Conservation (phyloP, 495 filamentous ascomycete species). For the Penicillium chermesinum region DNA sequence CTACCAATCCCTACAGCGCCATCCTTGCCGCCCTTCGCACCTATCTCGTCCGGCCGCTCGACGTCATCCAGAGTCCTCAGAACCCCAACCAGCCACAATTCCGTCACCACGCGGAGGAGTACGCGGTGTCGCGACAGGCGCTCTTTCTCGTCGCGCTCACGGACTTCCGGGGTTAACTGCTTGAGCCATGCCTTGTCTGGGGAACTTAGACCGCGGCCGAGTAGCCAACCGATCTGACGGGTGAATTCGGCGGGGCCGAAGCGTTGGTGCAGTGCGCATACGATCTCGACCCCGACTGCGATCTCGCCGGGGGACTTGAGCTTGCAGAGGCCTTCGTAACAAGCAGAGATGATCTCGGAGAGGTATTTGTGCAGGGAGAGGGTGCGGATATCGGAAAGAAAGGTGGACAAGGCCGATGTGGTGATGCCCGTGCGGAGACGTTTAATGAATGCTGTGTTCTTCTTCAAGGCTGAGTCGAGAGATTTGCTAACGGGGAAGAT, state of each 20-base stretch:
- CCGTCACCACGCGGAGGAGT: slow-evolving; percentile 83
- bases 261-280: slow-evolving; percentile 91
- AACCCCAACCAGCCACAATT: slow-evolving; percentile 91
- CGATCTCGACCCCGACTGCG: slow-evolving; percentile 83
- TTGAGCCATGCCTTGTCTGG: slow-evolving; percentile 87
- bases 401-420: slow-evolving; percentile 68
- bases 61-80: slow-evolving; percentile 87
- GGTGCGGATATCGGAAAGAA: slow-evolving; percentile 86
- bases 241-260: slow-evolving; percentile 92
- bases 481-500: slow-evolving; percentile 72
- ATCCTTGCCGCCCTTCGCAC: slow-evolving; percentile 61
- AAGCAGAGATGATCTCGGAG: slow-evolving; percentile 96
- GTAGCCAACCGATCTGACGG: slow-evolving; percentile 82
- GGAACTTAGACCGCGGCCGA: slow-evolving; percentile 87
- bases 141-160: slow-evolving; percentile 95
- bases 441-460: slow-evolving; percentile 99
- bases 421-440: slow-evolving; percentile 86
- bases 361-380: slow-evolving; percentile 96
- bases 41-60: slow-evolving; percentile 74
- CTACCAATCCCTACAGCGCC: slow-evolving; percentile 39
- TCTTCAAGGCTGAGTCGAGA: slow-evolving; percentile 95
- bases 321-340: slow-evolving; percentile 90
- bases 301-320: slow-evolving; percentile 88
- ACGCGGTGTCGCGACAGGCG: slow-evolving; percentile 79
- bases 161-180: slow-evolving; percentile 67